phyloP scores from a whole-genome alignment of 495 filamentous ascomycete species.

The Neurospora sp. region DNA sequence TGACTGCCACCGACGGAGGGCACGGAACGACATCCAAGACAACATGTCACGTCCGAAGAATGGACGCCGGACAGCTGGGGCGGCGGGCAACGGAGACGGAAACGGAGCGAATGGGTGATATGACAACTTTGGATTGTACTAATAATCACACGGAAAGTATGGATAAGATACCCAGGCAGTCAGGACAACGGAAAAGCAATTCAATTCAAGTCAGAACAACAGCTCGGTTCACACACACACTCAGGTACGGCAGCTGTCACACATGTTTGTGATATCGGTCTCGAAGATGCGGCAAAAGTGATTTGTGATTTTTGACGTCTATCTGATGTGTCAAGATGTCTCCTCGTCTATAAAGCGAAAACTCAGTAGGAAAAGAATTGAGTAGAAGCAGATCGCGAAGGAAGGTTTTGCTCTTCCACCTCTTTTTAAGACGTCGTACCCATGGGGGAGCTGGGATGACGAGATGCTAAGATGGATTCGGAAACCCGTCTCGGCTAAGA shows the following conservation, averaged over 20 bases:
- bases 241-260: background rate
- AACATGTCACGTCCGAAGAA: background rate
- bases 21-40: background rate
- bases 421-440: constrained; percentile 62
- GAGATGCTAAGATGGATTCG: constrained; percentile 60
- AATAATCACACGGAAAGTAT: background rate
- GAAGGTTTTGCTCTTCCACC: constrained; percentile 54
- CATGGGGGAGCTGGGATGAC: constrained; percentile 46
- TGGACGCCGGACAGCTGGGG: background rate
- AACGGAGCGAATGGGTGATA: no score
- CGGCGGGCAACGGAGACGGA: background rate
- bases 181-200: background rate
- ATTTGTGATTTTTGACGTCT: background rate
- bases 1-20: background rate
- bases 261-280: background rate
- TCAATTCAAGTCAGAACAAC: background rate
- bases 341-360: constrained; percentile 40
- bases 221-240: background rate
- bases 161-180: background rate
- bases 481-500: background rate
- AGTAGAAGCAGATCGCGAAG: constrained; percentile 42
- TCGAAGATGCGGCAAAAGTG: background rate
- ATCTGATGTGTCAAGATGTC: constrained; percentile 12
- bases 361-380: constrained; percentile 21
- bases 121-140: background rate